Conservation (phyloP, 768 basidiomycete genomes). For the Termitomyces sp. region DNA sequence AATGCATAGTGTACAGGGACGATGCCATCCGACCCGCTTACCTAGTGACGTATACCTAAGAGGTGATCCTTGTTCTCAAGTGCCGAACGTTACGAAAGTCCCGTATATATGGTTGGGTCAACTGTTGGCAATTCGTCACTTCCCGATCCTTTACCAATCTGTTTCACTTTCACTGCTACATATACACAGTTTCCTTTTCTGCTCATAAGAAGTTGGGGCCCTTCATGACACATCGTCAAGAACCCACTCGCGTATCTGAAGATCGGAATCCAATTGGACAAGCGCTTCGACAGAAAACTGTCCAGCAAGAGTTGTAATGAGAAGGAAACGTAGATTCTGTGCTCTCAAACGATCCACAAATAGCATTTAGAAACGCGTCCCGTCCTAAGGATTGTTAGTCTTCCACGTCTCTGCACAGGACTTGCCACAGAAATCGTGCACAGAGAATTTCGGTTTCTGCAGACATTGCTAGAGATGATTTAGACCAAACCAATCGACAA, state of each 20-base stretch:
- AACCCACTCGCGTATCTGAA: too few relatives aligned
- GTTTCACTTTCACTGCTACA: neutral
- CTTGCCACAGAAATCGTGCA: constrained; percentile 1
- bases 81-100: neutral
- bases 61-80: neutral
- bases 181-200: neutral
- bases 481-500: neutral
- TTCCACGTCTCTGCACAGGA: constrained; percentile 1
- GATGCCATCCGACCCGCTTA: constrained; percentile 73
- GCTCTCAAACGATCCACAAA: neutral
- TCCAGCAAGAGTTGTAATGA: neutral
- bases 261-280: neutral
- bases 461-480: neutral
- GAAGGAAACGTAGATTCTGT: neutral
- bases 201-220: neutral
- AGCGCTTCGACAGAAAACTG: neutral
- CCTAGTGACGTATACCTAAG: constrained; percentile 57
- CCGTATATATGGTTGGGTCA: neutral
- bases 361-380: neutral
- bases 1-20: constrained; percentile 66
- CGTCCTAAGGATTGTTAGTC: neutral
- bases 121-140: neutral
- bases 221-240: neutral
- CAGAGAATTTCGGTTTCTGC: neutral
- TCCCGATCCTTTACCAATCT: neutral